Conservation (phyloP, 345 rosid genomes). For the Populus pruinosa region DNA sequence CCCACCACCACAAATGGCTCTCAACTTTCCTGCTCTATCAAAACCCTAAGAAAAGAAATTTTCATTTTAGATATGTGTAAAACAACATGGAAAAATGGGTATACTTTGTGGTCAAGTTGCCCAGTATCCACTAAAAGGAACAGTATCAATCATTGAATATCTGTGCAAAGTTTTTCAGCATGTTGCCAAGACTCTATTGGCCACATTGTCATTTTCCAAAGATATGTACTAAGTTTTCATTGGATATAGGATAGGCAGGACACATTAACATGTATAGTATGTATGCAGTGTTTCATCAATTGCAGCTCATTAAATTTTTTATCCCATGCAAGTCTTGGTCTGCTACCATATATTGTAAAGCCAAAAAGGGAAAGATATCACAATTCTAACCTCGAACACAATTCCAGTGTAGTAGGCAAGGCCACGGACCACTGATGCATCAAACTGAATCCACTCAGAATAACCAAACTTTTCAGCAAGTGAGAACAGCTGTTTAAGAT, state of each 20-base stretch:
- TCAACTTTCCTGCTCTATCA: conserved; percentile 72
- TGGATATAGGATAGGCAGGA: background rate
- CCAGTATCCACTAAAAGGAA: background rate
- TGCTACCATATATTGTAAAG: background rate
- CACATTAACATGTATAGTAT: background rate
- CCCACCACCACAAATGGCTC: conserved; percentile 97
- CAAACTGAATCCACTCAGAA: conserved; percentile 93
- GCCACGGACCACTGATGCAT: conserved; percentile 94
- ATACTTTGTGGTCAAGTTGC: background rate
- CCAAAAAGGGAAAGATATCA: conserved; percentile 1
- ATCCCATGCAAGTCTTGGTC: background rate
- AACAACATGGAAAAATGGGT: background rate
- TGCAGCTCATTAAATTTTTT: background rate
- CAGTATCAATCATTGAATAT: background rate
- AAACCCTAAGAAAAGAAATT: conserved; percentile 53
- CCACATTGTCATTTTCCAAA: background rate
- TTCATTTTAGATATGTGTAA: conserved; percentile 6
- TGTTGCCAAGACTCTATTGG: background rate
- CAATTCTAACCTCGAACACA: conserved; percentile 80
- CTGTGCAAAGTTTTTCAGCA: background rate
- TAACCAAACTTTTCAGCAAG: conserved; percentile 90
- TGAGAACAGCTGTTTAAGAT: conserved; percentile 70
- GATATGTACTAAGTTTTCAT: background rate
- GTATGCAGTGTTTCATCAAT: background rate
- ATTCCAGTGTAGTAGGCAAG: conserved; percentile 96